These are phyloP conservation scores for Colletotrichum agaves DNA, from an alignment of 2,329 filamentous ascomycete species.

Conservation along the genomic window DNA sequence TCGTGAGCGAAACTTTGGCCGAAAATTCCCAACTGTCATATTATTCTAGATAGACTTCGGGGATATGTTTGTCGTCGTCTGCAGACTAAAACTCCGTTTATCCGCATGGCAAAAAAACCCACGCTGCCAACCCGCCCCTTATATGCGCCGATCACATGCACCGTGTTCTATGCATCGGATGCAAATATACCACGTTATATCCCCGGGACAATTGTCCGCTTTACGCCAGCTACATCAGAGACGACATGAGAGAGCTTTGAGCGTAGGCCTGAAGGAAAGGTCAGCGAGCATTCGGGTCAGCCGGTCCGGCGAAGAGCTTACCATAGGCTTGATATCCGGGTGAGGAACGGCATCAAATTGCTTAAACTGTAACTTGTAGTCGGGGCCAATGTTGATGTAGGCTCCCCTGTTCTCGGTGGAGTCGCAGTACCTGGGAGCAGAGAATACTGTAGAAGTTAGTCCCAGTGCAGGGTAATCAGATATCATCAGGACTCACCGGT, in stretches of 20 bases:
- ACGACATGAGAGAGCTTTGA: conserved; percentile 82
- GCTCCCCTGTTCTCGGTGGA: conserved; percentile 98
- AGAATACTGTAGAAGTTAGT: conserved; percentile 76
- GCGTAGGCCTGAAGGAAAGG: conserved; percentile 75
- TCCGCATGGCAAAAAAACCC: conserved; percentile 30
- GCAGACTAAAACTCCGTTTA: conserved; percentile 38
- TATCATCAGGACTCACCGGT: conserved; percentile 69
- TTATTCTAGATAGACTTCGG: conserved; percentile 36
- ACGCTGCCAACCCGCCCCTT: conserved; percentile 31
- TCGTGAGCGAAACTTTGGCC: conserved; percentile 43
- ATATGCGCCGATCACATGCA: conserved; percentile 36
- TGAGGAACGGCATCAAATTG: conserved; percentile 98
- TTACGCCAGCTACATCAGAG: conserved; percentile 68
- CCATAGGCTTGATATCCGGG: conserved; percentile 94
- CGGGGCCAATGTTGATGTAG: conserved; percentile 94
- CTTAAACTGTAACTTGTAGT: conserved; percentile 91
- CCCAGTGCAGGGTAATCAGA: conserved; percentile 22
- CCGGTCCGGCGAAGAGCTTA: conserved; percentile 46
- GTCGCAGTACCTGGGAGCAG: conserved; percentile 96
- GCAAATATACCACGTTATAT: conserved; percentile 29
- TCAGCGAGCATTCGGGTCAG: conserved; percentile 42
- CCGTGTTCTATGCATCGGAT: conserved; percentile 36
- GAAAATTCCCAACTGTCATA: conserved; percentile 26
- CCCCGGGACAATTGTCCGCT: conserved; percentile 1
- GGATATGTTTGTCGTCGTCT: conserved; percentile 29